These are phyloP conservation scores for Rhizomucor pusillus DNA, from an alignment of 371 early-diverging fungal genomes.

Conservation along the genomic window DNA sequence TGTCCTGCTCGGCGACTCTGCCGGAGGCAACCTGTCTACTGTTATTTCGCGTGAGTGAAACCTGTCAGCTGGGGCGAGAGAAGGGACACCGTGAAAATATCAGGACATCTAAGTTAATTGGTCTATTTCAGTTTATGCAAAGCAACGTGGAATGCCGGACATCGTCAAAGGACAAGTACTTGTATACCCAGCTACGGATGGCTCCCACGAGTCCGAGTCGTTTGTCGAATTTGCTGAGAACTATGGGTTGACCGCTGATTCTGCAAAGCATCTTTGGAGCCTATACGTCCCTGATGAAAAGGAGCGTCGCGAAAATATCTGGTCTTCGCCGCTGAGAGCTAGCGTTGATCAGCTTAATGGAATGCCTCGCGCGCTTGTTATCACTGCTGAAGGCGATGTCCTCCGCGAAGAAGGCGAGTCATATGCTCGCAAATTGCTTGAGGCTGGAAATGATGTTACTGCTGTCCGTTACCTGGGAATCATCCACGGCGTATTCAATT, in stretches of 20 bases:
- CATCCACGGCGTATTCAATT: not conserved
- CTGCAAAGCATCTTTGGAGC: constrained; percentile 30
- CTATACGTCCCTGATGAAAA: constrained; percentile 18
- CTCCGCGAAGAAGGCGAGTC: constrained; percentile 35
- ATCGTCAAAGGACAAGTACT: constrained; percentile 21
- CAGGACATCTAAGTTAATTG: not conserved
- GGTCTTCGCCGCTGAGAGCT: constrained; percentile 18
- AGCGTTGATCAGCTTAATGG: constrained; percentile 22
- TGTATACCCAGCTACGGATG: constrained; percentile 24
- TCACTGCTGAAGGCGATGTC: constrained; percentile 31
- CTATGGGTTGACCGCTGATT: constrained; percentile 8
- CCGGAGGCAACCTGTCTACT: constrained; percentile 29
- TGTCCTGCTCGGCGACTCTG: constrained; percentile 31
- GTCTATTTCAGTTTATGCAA: constrained; percentile 21
- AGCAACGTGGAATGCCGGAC: constrained; percentile 14
- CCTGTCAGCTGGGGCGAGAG: no score
- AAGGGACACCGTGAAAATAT: not conserved
- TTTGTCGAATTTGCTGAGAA: constrained; percentile 17
- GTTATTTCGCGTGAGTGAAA: constrained; percentile 17
- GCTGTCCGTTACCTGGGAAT: constrained; percentile 16
- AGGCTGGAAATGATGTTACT: constrained; percentile 27
- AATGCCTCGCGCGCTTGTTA: constrained; percentile 28
- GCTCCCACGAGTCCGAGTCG: constrained; percentile 19
- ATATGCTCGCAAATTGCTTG: constrained; percentile 17
- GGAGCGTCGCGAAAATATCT: constrained; percentile 8